phyloP scores from a whole-genome alignment of 192 early-diverging fungal genomes.

The Podila epicladia region DNA sequence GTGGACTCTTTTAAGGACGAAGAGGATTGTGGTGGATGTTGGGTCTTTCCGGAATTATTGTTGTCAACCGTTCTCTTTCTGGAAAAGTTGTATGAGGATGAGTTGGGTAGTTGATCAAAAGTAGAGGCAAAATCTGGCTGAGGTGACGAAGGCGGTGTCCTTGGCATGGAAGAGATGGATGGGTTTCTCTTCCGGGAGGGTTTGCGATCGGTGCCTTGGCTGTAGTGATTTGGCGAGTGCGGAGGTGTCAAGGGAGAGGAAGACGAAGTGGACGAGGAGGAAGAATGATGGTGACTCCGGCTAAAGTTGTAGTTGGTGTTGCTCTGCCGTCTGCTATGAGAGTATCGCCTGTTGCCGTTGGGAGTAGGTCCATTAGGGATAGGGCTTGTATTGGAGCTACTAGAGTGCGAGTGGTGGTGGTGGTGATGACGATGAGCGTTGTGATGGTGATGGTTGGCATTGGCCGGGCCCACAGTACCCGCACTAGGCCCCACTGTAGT shows the following conservation, averaged over 20 bases:
- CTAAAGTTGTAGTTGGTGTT: slow-evolving; percentile 43
- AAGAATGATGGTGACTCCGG: slow-evolving; percentile 33
- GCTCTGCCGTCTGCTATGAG: slow-evolving; percentile 32
- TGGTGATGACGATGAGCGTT: slow-evolving; percentile 20
- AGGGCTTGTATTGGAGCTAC: background rate
- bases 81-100: slow-evolving; percentile 35
- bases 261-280: slow-evolving; percentile 2
- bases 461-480: slow-evolving; percentile 15
- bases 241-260: slow-evolving; percentile 38
- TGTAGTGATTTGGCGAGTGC: slow-evolving; percentile 42
- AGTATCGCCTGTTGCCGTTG: slow-evolving; percentile 15
- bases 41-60: slow-evolving; percentile 8
- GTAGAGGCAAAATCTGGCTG: slow-evolving; percentile 12
- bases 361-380: background rate
- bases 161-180: slow-evolving; percentile 38
- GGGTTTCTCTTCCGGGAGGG: slow-evolving; percentile 30
- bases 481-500: slow-evolving; percentile 8
- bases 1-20: background rate
- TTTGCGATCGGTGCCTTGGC: slow-evolving; percentile 17
- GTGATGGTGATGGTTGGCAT: slow-evolving; percentile 3
- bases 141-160: slow-evolving; percentile 38
- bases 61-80: slow-evolving; percentile 13
- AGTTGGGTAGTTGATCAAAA: background rate
- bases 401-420: slow-evolving; percentile 13
- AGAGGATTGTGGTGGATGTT: background rate